These are phyloP conservation scores for Anisogramma anomala DNA, from an alignment of 2,329 filamentous ascomycete genomes.

Conservation along the genomic window DNA sequence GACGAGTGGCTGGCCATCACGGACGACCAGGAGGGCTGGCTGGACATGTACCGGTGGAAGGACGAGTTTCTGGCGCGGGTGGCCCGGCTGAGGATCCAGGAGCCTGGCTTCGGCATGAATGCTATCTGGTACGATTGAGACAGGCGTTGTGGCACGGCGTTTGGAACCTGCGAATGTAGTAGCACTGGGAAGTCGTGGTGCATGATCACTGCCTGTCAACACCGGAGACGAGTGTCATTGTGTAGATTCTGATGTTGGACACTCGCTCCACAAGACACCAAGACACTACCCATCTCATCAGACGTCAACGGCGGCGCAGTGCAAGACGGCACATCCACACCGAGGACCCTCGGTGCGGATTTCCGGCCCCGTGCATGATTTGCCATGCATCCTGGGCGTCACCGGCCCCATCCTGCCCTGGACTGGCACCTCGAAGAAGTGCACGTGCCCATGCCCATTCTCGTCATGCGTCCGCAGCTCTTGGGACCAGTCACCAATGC, in stretches of 20 bases:
- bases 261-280: too few relatives aligned
- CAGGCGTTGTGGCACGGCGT: too few relatives aligned
- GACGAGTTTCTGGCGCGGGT: slow-evolving; percentile 71
- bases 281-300: too few relatives aligned
- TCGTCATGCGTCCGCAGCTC: slow-evolving; percentile 19
- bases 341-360: slow-evolving; percentile 24
- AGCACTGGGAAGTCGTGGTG: background rate
- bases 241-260: too few relatives aligned
- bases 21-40: slow-evolving; percentile 75
- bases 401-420: slow-evolving; percentile 28
- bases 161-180: too few relatives aligned
- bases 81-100: slow-evolving; percentile 63
- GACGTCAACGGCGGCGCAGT: slow-evolving; percentile 24
- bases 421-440: slow-evolving; percentile 28
- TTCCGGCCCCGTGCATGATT: slow-evolving; percentile 25
- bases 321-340: slow-evolving; percentile 23
- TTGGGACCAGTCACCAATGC: slow-evolving; percentile 26
- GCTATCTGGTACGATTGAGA: slow-evolving; percentile 79
- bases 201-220: background rate
- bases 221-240: too few relatives aligned
- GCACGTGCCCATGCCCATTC: slow-evolving; percentile 22
- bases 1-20: slow-evolving; percentile 87
- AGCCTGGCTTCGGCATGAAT: slow-evolving; percentile 93
- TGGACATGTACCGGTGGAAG: slow-evolving; percentile 81
- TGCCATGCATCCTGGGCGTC: slow-evolving; percentile 27